Percentiles rank a stretch among this genome's conserved stretches.
Conservation (phyloP, 345 rosid species). For the Pistacia atlantica region DNA sequence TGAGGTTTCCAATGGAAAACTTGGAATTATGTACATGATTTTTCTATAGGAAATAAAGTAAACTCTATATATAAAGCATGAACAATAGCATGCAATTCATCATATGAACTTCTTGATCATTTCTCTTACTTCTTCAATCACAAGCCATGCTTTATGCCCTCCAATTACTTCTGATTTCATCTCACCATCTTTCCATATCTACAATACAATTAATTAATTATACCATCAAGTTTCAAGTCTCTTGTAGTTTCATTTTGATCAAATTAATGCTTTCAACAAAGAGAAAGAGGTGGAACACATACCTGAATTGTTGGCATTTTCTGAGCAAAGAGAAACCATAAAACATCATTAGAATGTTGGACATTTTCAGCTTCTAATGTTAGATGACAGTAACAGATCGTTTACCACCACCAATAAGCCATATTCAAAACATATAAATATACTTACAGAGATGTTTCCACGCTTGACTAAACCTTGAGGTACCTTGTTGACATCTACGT, state of each 20-base stretch:
- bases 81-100: background rate
- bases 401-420: too few species aligned
- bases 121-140: constrained; percentile 76
- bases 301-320: constrained; percentile 99
- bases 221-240: background rate
- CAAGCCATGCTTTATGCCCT: constrained; percentile 97
- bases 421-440: too few species aligned
- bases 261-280: background rate
- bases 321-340: constrained; percentile 31
- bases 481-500: constrained; percentile 88
- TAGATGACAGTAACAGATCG: too few species aligned
- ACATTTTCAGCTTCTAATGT: too few species aligned
- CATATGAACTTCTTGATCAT: constrained; percentile 64
- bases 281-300: background rate
- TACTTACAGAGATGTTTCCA: constrained; percentile 75
- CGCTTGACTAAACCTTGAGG: constrained; percentile 79
- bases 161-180: constrained; percentile 93
- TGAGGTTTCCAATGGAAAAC: background rate
- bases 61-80: too few species aligned
- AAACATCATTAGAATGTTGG: background rate
- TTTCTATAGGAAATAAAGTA: background rate
- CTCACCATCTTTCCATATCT: constrained; percentile 88
- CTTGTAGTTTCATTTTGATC: background rate
- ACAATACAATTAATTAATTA: constrained; percentile 17
- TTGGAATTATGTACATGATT: background rate